Evolutionary conservation across 2,329 filamentous ascomycete species (phyloP).

Genomic region (Paraphoma chrysanthemicola): DNA sequence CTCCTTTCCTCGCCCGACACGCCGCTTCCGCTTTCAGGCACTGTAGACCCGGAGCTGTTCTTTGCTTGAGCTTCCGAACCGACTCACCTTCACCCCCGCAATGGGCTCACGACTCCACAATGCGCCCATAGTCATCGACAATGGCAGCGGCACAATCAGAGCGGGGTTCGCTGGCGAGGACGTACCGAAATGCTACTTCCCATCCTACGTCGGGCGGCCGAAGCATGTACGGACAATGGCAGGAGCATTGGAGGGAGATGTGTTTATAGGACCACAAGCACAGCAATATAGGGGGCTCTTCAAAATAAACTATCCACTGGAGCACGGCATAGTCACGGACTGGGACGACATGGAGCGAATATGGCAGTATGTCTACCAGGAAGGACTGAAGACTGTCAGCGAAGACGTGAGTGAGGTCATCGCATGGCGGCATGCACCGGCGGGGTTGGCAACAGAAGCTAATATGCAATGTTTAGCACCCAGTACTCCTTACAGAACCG

Average conservation of each 20-base stretch:
- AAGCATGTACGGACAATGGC: conserved; percentile 95
- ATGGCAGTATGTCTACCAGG: conserved; percentile 97
- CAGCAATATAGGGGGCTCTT: conserved; percentile 89
- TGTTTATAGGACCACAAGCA: conserved; percentile 93
- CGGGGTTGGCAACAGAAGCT: conserved; percentile 10
- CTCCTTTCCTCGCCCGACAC: conserved; percentile 7
- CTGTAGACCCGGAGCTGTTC: not conserved
- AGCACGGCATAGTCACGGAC: conserved; percentile 98
- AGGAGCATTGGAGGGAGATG: conserved; percentile 94
- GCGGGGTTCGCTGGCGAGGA: conserved; percentile 97
- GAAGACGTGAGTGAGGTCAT: conserved; percentile 74
- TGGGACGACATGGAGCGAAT: conserved; percentile 99
- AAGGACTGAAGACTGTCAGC: conserved; percentile 93
- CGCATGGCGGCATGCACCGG: conserved; percentile 10
- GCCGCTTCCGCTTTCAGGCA: conserved; percentile 3
- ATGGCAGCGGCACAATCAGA: conserved; percentile 96
- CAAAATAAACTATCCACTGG: conserved; percentile 94
- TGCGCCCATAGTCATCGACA: conserved; percentile 97
- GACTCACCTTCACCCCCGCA: conserved; percentile 15
- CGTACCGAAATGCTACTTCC: conserved; percentile 94
- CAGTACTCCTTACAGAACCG: conserved; percentile 93
- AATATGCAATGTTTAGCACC: conserved; percentile 67
- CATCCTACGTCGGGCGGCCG: conserved; percentile 93
- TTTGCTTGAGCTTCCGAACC: not conserved
- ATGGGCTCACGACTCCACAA: conserved; percentile 86